Evolutionary conservation across 495 filamentous ascomycete genomes (phyloP), one percentile per base, ranked within the genome.

Genomic region (Chaetomidium leptoderma): DNA sequence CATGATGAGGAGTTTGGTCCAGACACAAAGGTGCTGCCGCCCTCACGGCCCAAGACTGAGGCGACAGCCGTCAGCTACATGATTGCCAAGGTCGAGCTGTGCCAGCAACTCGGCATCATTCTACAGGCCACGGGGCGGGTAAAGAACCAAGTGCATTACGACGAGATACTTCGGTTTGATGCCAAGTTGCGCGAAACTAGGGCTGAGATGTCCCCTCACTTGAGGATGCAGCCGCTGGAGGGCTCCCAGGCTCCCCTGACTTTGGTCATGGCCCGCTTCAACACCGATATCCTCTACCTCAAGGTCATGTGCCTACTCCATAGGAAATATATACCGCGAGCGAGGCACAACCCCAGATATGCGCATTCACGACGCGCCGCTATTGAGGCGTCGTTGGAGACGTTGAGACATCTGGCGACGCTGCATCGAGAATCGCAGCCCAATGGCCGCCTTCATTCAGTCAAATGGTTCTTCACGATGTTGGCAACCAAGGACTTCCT

Each of bases 1-100:
- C 92, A 90, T 66, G 93, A 99, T 66, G 92, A 97, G 62, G 95
- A 97, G 63, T 88, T 97, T 45, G 84, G 87, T 45, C 87, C 91
- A 45, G 84, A 87, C 46, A 88, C 81, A 61, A 87, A 87, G 66
- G 76, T 79, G 9, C 75, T 97, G 24, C 93, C 93, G 11, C 82
- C 84, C 6, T 83, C 90, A 0, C 79, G 90, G 55, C 86, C 89
- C 10, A 74, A 76, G 35, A 79, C 80, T 19, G 91, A 97, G 69
- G 82, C 89, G 7, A 99, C 93, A 2, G 88, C 89, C 8, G 83
- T 93, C 43, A 88, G 87, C 3, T 97, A 91, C 73, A 83, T 97
- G 83, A 95, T 96, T 54, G 77, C 81, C 29, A 93, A 96, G 76
- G 74, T 82, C 33, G 84, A 81, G 27, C 70, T 95, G 39, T 74